Evolutionary conservation across 208 protist species (phyloP).

Genomic region (Trypanosoma avium): DNA sequence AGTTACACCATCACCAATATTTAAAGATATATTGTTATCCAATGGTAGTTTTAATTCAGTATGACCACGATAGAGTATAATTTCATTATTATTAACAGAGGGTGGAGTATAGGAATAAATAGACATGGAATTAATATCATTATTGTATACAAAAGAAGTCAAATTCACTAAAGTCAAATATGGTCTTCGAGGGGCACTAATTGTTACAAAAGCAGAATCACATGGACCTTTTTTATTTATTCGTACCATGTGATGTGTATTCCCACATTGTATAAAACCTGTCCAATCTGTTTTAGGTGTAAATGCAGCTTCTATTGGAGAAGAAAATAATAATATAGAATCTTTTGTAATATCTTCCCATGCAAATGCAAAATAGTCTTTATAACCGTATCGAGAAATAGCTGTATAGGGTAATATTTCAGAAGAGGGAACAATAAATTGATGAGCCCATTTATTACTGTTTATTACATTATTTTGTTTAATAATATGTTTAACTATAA

Average conservation of each 20-base stretch:
- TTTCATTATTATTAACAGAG: constrained; percentile 22
- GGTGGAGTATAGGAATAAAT: constrained; percentile 9
- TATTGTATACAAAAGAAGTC: constrained; percentile 33
- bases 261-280: constrained; percentile 43
- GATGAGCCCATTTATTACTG: constrained; percentile 3
- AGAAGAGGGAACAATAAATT: constrained; percentile 9
- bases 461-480: neutral
- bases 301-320: constrained; percentile 32
- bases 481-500: constrained; percentile 21
- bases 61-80: constrained; percentile 27
- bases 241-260: constrained; percentile 22
- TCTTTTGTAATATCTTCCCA: constrained; percentile 9
- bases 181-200: constrained; percentile 34
- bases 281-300: constrained; percentile 36
- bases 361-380: constrained; percentile 42
- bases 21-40: neutral
- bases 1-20: constrained; percentile 33
- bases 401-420: constrained; percentile 10
- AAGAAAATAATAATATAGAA: neutral
- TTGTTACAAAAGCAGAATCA: constrained; percentile 47
- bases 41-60: constrained; percentile 26
- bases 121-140: constrained; percentile 29
- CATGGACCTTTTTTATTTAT: constrained; percentile 40
- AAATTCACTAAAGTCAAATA: constrained; percentile 57
- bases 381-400: constrained; percentile 42